Base-by-base conservation (phyloP, 768 basidiomycete genomes). In the Lentinula aciculospora region DNA sequence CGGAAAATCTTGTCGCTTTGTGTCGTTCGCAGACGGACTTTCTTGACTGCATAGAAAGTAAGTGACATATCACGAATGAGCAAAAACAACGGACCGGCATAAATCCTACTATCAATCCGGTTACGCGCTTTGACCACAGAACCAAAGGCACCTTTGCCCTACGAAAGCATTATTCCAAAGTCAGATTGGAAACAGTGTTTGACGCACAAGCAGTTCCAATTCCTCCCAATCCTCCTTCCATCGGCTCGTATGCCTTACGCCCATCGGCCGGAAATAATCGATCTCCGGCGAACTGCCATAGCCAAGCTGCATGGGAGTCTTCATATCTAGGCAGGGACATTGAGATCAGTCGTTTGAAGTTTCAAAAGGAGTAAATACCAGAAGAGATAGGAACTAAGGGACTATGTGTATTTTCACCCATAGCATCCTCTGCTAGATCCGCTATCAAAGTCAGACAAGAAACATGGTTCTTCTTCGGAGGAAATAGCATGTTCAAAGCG, bases 181-280 rank as follows among this genome's bases (percentile, higher is more conserved):
- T 0, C 25, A 2, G 42, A 4, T 12, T 21, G 56, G 47, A 28
- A 58, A 27, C 17, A 44, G 8, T 32, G 4, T 23, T 36, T 10
- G 19, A 64, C 78, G 34, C 65, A 86, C 92, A 65, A 96, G 66
- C 31, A 93, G 75, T 66, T 96, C 94, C 8, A 97, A 73, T 67
- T 96, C 94, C 65, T 95, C 92, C 85, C 92, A 98, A 63, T 98
- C 94, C 55, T 92, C 88, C 64, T 91, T 89, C 84, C 93, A 98
- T 58, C 94, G 74, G 64, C 92, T 94, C 2, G 79, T 85, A 23
- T 62, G 58, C 63, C 37, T 62, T 63, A 60, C 65, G 51, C 56
- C 65, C 9, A 69, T 62, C 12, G 79, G 75, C 60, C 73, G 71
- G 67, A 85, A 85, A 66, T 85, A 88, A 40, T 85, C 86, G 7